Conservation (phyloP, 1,284 basidiomycete species). For the Cutaneotrichosporon spelunceum region DNA sequence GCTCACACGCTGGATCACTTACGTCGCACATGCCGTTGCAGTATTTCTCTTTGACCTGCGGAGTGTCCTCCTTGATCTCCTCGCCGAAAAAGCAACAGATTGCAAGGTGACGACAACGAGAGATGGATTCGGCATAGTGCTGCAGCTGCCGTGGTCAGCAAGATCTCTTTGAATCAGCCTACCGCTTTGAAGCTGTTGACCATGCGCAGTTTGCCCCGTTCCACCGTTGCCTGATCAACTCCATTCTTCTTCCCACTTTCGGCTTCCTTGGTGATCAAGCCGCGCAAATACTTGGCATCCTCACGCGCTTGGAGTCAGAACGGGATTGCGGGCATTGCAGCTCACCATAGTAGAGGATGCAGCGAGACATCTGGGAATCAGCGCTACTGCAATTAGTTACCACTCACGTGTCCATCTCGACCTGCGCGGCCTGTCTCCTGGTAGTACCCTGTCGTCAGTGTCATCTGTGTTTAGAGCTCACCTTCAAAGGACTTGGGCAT, state of each 20-base stretch:
- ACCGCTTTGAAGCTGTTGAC: slow-evolving; percentile 65
- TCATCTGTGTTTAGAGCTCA: slow-evolving; percentile 35
- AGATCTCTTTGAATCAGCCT: slow-evolving; percentile 24
- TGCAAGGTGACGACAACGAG: slow-evolving; percentile 68
- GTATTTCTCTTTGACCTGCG: slow-evolving; percentile 56
- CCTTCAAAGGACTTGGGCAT: slow-evolving; percentile 80
- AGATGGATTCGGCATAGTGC: slow-evolving; percentile 62
- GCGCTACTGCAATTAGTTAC: not conserved
- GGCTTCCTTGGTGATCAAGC: slow-evolving; percentile 56
- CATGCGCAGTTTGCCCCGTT: slow-evolving; percentile 23
- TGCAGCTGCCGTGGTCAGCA: slow-evolving; percentile 33
- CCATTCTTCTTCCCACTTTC: slow-evolving; percentile 23
- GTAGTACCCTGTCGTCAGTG: slow-evolving; percentile 64
- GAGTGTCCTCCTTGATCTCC: slow-evolving; percentile 58
- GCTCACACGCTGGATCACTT: slow-evolving; percentile 34
- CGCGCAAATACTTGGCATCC: slow-evolving; percentile 61
- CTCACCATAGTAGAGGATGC: slow-evolving; percentile 75
- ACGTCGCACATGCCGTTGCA: slow-evolving; percentile 84
- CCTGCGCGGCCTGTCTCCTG: slow-evolving; percentile 85
- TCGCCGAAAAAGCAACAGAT: slow-evolving; percentile 84
- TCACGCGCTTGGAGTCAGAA: slow-evolving; percentile 61
- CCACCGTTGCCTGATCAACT: slow-evolving; percentile 20
- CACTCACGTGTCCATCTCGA: slow-evolving; percentile 69
- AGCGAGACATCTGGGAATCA: slow-evolving; percentile 65
- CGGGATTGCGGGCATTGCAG: not conserved